phyloP scores from a whole-genome alignment of 345 rosid species.

The Turnera subulata region DNA sequence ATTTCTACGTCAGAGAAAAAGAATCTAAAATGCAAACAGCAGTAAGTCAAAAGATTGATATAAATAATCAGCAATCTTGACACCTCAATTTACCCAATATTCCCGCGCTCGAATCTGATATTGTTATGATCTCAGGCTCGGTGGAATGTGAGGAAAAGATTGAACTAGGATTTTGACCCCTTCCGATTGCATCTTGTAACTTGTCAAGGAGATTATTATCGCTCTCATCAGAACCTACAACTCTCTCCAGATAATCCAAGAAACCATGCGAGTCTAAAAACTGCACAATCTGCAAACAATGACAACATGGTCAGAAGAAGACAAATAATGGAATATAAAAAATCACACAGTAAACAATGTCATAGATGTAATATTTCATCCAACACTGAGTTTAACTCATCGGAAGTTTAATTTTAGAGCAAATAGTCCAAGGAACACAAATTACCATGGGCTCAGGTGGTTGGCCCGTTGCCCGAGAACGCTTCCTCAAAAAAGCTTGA shows the following conservation, averaged over 20 bases:
- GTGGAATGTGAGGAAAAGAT: constrained; percentile 56
- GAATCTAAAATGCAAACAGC: neutral
- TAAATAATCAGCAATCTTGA: neutral
- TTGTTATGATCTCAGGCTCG: constrained; percentile 86
- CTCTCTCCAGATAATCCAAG: constrained; percentile 88
- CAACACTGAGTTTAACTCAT: too few relatives aligned
- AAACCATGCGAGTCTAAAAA: constrained; percentile 86
- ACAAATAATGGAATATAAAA: neutral
- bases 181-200: constrained; percentile 93
- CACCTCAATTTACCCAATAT: constrained; percentile 47
- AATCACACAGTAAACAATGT: neutral
- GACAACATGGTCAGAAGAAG: neutral
- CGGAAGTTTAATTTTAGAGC: too few relatives aligned
- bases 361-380: too few relatives aligned
- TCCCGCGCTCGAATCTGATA: constrained; percentile 79
- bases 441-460: constrained; percentile 90
- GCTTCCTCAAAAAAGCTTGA: constrained; percentile 89
- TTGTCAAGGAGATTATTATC: constrained; percentile 79
- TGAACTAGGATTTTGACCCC: constrained; percentile 89
- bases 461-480: constrained; percentile 84
- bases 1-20: neutral
- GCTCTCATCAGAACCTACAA: constrained; percentile 61
- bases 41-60: neutral
- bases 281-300: constrained; percentile 57
- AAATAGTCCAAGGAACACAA: constrained; percentile 6